These are phyloP conservation scores for Hypoxylon lienhwacheense DNA, from an alignment of 495 filamentous ascomycete species.

Conservation along the genomic window DNA sequence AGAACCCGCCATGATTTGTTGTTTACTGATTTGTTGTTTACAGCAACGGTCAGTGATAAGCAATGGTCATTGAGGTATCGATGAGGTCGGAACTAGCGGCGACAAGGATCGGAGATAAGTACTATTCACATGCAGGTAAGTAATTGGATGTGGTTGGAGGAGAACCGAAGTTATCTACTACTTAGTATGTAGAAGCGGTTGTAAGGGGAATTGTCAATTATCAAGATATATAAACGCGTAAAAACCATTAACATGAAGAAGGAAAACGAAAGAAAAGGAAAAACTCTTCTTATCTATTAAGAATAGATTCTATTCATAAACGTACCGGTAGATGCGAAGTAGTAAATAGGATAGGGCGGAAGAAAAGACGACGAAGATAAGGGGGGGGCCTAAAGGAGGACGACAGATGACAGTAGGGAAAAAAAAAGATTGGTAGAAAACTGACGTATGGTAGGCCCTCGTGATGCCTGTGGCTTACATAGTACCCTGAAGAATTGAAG, in stretches of 20 bases:
- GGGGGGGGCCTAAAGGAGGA: not conserved
- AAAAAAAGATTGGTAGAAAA: not conserved
- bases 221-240: not conserved
- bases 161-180: constrained; percentile 12
- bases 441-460: constrained; percentile 3
- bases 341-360: not conserved
- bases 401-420: not conserved
- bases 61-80: constrained; percentile 14
- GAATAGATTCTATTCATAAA: constrained; percentile 3
- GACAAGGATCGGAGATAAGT: constrained; percentile 1
- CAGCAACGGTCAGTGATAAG: constrained; percentile 2
- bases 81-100: constrained; percentile 2
- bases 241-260: too few relatives aligned
- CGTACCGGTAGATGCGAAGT: constrained; percentile 17
- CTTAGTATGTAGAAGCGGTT: too few relatives aligned
- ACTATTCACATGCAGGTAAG: too few relatives aligned
- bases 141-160: not conserved
- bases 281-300: not conserved
- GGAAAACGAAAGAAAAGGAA: not conserved
- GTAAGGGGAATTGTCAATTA: constrained; percentile 19
- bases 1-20: constrained; percentile 36
- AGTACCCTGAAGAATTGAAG: constrained; percentile 31
- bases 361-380: not conserved
- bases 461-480: constrained; percentile 25
- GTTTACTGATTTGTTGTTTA: too few relatives aligned